Evolutionary conservation across 1,139 yeast species (phyloP).

Genomic region (Cylindricascospora bacillispora): DNA sequence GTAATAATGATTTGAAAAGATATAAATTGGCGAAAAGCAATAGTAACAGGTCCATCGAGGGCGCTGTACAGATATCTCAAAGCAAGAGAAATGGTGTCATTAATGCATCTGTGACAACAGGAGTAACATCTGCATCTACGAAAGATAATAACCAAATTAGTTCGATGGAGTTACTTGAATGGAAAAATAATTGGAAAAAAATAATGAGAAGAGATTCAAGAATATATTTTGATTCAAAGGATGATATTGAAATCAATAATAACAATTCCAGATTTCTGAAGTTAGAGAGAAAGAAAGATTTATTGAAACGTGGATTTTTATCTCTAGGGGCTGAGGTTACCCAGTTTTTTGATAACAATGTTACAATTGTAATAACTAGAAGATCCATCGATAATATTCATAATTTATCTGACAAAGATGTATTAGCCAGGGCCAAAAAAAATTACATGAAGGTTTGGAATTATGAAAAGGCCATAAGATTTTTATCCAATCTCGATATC

Average conservation of each 20-base stretch:
- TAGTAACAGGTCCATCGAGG: slow-evolving; percentile 23
- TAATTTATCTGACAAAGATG: slow-evolving; percentile 41
- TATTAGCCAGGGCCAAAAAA: slow-evolving; percentile 49
- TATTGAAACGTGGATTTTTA: slow-evolving; percentile 32
- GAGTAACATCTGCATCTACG: slow-evolving; percentile 7
- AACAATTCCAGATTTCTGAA: slow-evolving; percentile 28
- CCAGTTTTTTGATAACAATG: slow-evolving; percentile 64
- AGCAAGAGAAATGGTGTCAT: slow-evolving; percentile 11
- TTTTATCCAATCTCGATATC: slow-evolving; percentile 58
- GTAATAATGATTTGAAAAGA: slow-evolving; percentile 9
- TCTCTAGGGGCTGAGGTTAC: slow-evolving; percentile 54
- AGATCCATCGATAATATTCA: slow-evolving; percentile 29
- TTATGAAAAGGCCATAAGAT: slow-evolving; percentile 71
- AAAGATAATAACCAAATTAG: slow-evolving; percentile 12
- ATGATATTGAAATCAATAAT: slow-evolving; percentile 31
- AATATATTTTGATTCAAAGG: slow-evolving; percentile 71
- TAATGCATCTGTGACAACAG: slow-evolving; percentile 12
- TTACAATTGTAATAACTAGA: slow-evolving; percentile 74
- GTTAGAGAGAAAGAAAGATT: slow-evolving; percentile 40
- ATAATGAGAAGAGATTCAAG: slow-evolving; percentile 57
- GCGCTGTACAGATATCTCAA: slow-evolving; percentile 20
- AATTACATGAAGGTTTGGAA: slow-evolving; percentile 71
- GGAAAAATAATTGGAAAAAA: slow-evolving; percentile 76
- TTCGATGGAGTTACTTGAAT: slow-evolving; percentile 39
- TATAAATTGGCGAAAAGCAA: slow-evolving; percentile 13